Evolutionary conservation across 192 early-diverging fungal species (phyloP).

Genomic region (Jimgerdemannia flammicorona): DNA sequence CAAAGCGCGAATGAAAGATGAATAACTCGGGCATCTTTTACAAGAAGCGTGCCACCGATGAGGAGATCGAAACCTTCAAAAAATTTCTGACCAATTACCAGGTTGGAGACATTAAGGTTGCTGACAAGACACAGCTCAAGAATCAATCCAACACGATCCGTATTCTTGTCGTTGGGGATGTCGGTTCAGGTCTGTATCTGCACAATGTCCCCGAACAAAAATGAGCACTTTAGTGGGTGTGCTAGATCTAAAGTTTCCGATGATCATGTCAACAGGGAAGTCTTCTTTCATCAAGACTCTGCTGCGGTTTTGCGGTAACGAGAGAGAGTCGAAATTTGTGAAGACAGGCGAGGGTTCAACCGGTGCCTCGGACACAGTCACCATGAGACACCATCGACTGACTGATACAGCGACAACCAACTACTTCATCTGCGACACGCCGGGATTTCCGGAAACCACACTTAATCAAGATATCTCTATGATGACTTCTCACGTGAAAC

Average conservation of each 20-base stretch:
- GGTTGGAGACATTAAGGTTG: too few species aligned
- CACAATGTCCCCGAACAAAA: too few species aligned
- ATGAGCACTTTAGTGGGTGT: neutral
- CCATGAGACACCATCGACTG: neutral
- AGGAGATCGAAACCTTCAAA: too few species aligned
- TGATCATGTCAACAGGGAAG: neutral
- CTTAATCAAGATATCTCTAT: neutral
- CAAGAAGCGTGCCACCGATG: too few species aligned
- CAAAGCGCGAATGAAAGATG: too few species aligned
- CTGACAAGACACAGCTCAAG: too few species aligned
- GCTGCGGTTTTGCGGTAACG: neutral
- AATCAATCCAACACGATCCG: too few species aligned
- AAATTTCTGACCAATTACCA: too few species aligned
- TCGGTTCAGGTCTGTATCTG: too few species aligned
- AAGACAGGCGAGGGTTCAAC: neutral
- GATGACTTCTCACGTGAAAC: neutral
- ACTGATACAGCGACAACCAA: neutral
- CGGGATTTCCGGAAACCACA: neutral
- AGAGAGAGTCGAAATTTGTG: neutral
- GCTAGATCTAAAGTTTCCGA: too few species aligned
- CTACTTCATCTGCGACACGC: neutral
- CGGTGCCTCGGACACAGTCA: neutral
- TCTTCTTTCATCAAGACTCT: neutral
- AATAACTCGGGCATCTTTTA: too few species aligned
- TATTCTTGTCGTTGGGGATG: too few species aligned